Conservation (phyloP, 495 filamentous ascomycete genomes). For the Entonaema liquescens region DNA sequence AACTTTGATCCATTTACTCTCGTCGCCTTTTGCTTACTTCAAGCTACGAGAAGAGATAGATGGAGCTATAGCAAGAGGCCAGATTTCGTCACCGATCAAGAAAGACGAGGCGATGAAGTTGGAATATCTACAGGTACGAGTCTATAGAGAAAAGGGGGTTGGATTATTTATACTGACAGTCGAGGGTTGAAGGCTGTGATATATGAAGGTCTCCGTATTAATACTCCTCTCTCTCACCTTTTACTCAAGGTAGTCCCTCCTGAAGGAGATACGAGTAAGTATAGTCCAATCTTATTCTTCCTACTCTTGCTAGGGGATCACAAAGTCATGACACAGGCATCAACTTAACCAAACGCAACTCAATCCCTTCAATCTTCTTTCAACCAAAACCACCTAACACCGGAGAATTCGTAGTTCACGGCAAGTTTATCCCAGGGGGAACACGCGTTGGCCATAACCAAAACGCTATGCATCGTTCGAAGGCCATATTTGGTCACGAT, state of each 20-base stretch:
- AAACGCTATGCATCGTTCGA: not conserved
- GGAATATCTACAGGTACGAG: not conserved
- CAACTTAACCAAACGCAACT: not conserved
- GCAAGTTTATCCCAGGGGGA: not conserved
- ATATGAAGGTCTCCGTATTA: not conserved
- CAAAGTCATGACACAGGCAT: not conserved
- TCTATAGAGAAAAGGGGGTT: not conserved
- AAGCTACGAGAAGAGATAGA: not conserved
- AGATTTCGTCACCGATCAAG: not conserved
- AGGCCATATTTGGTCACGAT: not conserved
- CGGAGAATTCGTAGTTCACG: not conserved
- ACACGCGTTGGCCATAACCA: not conserved
- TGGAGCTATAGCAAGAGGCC: not conserved
- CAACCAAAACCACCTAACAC: not conserved
- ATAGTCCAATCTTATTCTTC: not conserved
- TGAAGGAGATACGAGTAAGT: not conserved
- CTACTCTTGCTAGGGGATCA: no score
- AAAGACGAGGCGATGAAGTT: not conserved
- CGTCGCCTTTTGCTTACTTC: not conserved
- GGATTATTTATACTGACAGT: not conserved
- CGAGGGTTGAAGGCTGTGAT: not conserved
- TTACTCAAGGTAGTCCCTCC: not conserved
- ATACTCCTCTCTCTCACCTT: not conserved
- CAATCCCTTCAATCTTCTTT: not conserved
- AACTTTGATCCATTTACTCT: not conserved